A percentile compares a stretch with the other conserved stretches of the same genome.
Conservation (phyloP, 495 filamentous ascomycete species). For the Aspergillus biplanus region DNA sequence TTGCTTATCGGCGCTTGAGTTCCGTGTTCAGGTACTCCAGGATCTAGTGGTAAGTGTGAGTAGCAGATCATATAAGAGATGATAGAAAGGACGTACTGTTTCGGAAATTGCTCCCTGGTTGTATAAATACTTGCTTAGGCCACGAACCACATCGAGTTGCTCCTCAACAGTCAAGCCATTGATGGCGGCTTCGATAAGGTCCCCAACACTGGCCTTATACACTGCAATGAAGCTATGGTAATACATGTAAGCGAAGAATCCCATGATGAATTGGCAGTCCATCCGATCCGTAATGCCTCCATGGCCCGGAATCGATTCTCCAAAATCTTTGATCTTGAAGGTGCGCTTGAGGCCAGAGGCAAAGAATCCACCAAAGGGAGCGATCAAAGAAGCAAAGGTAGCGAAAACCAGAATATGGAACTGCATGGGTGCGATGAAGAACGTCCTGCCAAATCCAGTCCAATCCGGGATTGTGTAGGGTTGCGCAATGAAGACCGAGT, state of each 20-base stretch:
- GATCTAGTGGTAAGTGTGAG: slow-evolving; percentile 33
- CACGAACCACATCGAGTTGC: slow-evolving; percentile 84
- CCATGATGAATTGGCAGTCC: slow-evolving; percentile 99
- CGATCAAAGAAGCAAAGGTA: slow-evolving; percentile 94
- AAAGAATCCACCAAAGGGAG: slow-evolving; percentile 98
- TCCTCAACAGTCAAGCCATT: slow-evolving; percentile 81
- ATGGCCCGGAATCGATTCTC: slow-evolving; percentile 95
- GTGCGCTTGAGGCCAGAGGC: slow-evolving; percentile 96
- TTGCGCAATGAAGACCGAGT: slow-evolving; percentile 85
- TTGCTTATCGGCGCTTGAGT: slow-evolving; percentile 43
- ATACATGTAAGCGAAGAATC: slow-evolving; percentile 97
- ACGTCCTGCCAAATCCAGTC: slow-evolving; percentile 60
- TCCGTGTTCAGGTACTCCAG: slow-evolving; percentile 48
- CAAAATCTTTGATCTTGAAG: slow-evolving; percentile 99
- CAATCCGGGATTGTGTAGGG: slow-evolving; percentile 79
- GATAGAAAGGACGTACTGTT: slow-evolving; percentile 50
- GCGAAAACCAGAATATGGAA: slow-evolving; percentile 91
- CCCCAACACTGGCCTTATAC: slow-evolving; percentile 77
- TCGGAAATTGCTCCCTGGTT: slow-evolving; percentile 77
- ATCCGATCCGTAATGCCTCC: slow-evolving; percentile 98
- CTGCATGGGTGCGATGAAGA: slow-evolving; percentile 85
- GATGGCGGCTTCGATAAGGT: slow-evolving; percentile 86
- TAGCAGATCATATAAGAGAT: slow-evolving; percentile 14
- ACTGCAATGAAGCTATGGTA: slow-evolving; percentile 96
- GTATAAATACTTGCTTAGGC: slow-evolving; percentile 80